Base-by-base conservation (phyloP, 495 filamentous ascomycete species). In the Xylaria telfairii region DNA sequence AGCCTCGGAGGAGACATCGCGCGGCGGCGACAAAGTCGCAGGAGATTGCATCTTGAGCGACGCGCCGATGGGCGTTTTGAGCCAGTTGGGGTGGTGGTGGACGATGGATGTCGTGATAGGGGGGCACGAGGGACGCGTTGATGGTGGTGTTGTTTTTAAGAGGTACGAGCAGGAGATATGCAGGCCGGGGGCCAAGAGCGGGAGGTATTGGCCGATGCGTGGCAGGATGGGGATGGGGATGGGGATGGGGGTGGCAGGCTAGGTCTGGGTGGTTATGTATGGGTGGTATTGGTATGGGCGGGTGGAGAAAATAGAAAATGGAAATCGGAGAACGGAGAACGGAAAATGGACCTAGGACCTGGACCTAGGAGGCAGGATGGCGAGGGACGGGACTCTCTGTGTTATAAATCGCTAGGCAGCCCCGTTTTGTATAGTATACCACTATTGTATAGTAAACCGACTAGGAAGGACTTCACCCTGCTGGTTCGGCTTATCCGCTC, bases 1-100 rank as follows among this genome's bases (percentile, higher is more conserved):
- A 13, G 72, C 66, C 73, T 78, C 76, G 2, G 76, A 78, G 9
- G 76, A 75, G 26, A 71, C 59, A n/a, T 75, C 76, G 72, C 76
- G 76, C 71, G 76, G 62, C 49, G 75, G 72, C 46, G 73, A 75
- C 70, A 75, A 57, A 61, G 74, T 39, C 56, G 37, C 46, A 41
- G 68, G 57, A 41, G 71, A 72, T 12, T 78, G 71, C 76, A 78
- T 78, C 56, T 46, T 68, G 53, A 30, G 54, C 44, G 28, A 76
- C 74, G 71, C 72, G 70, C 76, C 73, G 54, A 70, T 62, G 63
- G 63, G 13, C 28, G 37, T 28, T 39, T 69, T 12, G 28, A 26
- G 32, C 62, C 62, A 12, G 62, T 24, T 37, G 47, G 12, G 57
- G 30, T 49, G 60, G 37, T 34, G 61, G 32, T 47, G 26, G 51